phyloP scores from a whole-genome alignment of 2,329 filamentous ascomycete genomes.

The Nigrospora osmanthi region DNA sequence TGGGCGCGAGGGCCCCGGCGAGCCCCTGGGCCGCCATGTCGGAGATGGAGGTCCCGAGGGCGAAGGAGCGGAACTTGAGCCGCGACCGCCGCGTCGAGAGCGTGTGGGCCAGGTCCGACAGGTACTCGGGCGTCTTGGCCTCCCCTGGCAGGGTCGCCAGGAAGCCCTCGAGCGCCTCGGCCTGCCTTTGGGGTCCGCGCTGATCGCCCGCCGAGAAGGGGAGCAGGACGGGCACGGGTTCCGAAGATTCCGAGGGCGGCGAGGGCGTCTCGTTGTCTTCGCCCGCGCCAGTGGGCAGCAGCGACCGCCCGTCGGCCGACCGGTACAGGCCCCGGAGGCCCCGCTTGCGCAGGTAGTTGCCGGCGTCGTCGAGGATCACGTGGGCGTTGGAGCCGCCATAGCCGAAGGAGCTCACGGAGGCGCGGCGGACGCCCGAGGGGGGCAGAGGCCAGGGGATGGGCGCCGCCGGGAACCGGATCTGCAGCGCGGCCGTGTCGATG shows the following conservation, averaged over 20 bases:
- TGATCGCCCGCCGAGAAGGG: background rate
- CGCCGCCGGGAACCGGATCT: constrained; percentile 9
- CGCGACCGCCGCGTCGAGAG: background rate
- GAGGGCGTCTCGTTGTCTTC: no score
- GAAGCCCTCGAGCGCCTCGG: background rate
- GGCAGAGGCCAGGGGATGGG: constrained; percentile 10
- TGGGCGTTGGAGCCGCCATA: constrained; percentile 20
- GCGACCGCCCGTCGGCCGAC: background rate
- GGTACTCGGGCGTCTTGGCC: background rate
- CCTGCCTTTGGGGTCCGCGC: background rate
- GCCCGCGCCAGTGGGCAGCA: no score
- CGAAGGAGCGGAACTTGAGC: constrained; percentile 1
- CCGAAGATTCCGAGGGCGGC: no score
- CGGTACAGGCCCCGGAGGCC: background rate
- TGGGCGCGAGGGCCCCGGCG: background rate
- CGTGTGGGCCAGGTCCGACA: background rate
- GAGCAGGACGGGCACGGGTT: background rate
- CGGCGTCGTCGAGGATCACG: constrained; percentile 1
- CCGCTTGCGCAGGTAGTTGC: background rate
- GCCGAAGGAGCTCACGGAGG: constrained; percentile 24
- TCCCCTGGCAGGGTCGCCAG: background rate
- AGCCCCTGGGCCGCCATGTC: background rate
- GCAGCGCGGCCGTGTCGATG: constrained; percentile 11
- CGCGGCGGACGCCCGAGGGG: constrained; percentile 8
- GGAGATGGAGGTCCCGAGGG: background rate